phyloP scores from a whole-genome alignment of 2,329 filamentous ascomycete species.

The Hyphodiscus sp. region DNA sequence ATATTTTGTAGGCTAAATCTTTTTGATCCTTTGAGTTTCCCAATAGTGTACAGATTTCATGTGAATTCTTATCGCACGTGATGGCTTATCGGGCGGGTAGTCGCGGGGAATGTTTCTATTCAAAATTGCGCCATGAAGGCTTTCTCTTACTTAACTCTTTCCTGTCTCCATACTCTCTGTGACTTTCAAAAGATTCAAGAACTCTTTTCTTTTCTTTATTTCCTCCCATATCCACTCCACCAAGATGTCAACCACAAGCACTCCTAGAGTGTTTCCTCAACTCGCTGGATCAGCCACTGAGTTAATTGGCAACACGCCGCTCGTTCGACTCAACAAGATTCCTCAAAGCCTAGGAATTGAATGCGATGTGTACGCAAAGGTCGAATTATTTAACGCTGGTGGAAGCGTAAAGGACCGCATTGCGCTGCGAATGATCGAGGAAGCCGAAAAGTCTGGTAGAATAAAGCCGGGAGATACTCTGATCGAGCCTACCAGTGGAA shows the following conservation, averaged over 20 bases:
- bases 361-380: slow-evolving; percentile 82
- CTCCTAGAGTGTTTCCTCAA: slow-evolving; percentile 20
- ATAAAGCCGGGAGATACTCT: slow-evolving; percentile 97
- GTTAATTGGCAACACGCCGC: slow-evolving; percentile 92
- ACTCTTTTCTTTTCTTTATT: background rate
- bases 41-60: background rate
- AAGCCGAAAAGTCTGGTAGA: slow-evolving; percentile 81
- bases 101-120: background rate
- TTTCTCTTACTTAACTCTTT: background rate
- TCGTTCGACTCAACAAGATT: slow-evolving; percentile 88
- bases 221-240: background rate
- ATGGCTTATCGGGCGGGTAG: slow-evolving; percentile 1
- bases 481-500: slow-evolving; percentile 96
- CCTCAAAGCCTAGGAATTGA: slow-evolving; percentile 86
- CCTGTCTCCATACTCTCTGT: background rate
- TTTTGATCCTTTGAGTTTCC: background rate
- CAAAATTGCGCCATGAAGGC: background rate
- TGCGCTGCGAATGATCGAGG: slow-evolving; percentile 93
- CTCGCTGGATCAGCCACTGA: slow-evolving; percentile 62
- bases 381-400: slow-evolving; percentile 90
- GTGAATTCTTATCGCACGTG: slow-evolving; percentile 6
- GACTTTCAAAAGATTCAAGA: background rate
- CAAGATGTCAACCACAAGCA: slow-evolving; percentile 20
- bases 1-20: background rate
- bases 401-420: slow-evolving; percentile 95